Conservation (phyloP, 805 yeast species). For the Cyberlindnera subsufficiens region DNA sequence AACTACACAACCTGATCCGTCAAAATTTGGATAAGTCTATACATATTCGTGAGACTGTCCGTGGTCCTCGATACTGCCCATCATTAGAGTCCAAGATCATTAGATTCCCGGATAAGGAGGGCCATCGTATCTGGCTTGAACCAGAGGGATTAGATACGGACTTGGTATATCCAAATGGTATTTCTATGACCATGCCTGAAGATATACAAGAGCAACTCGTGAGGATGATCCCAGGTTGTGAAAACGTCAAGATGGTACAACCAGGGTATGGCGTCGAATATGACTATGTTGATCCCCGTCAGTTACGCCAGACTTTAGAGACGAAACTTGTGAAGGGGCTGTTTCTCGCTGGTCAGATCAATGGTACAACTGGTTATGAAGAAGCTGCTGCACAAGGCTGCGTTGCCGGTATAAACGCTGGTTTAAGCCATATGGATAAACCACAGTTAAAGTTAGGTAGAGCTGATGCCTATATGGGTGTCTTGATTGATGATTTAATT, state of each 20-base stretch:
- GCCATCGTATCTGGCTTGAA: constrained; percentile 90
- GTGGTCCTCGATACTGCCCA: constrained; percentile 97
- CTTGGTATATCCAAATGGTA: constrained; percentile 94
- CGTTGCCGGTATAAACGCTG: constrained; percentile 94
- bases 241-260: constrained; percentile 79
- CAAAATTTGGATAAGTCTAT: constrained; percentile 74
- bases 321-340: constrained; percentile 75
- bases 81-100: constrained; percentile 87
- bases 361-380: constrained; percentile 98
- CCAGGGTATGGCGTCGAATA: constrained; percentile 99
- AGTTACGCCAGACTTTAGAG: constrained; percentile 69
- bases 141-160: constrained; percentile 91
- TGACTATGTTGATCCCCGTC: constrained; percentile 93
- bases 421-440: constrained; percentile 39
- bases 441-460: constrained; percentile 55
- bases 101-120: constrained; percentile 67
- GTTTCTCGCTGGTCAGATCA: constrained; percentile 92
- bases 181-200: constrained; percentile 93
- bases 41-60: constrained; percentile 89
- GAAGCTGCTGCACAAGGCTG: constrained; percentile 98
- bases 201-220: constrained; percentile 79
- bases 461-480: constrained; percentile 87
- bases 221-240: constrained; percentile 79
- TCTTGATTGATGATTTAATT: constrained; percentile 85
- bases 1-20: constrained; percentile 63